phyloP scores from a whole-genome alignment of 2,329 filamentous ascomycete species.

The Diplocarpon rosae region DNA sequence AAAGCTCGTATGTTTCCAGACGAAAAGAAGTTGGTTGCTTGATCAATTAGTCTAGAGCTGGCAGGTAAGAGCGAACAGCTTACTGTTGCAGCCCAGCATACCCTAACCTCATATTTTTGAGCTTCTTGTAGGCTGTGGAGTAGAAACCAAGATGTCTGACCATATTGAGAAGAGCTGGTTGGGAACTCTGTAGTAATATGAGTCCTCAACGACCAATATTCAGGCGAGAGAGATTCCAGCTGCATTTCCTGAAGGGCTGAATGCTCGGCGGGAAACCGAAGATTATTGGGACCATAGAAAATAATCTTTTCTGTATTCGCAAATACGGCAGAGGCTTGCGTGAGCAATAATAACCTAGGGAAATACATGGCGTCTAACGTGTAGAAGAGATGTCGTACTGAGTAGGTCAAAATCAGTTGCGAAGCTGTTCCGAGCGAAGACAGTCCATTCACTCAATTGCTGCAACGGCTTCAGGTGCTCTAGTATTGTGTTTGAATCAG shows the following conservation, averaged over 20 bases:
- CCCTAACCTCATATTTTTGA: slow-evolving; percentile 77
- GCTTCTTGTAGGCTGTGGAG: slow-evolving; percentile 58
- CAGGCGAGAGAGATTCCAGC: slow-evolving; percentile 53
- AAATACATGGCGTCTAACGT: slow-evolving; percentile 7
- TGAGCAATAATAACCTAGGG: slow-evolving; percentile 13
- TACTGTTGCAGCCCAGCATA: slow-evolving; percentile 92
- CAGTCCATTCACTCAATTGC: no score
- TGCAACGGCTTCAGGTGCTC: no score
- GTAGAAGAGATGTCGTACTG: not conserved
- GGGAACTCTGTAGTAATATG: slow-evolving; percentile 60
- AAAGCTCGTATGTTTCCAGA: slow-evolving; percentile 52
- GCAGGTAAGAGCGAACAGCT: slow-evolving; percentile 29
- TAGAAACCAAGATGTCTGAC: slow-evolving; percentile 66
- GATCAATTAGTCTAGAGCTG: slow-evolving; percentile 9
- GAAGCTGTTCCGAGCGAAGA: not conserved
- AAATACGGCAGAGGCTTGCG: slow-evolving; percentile 21
- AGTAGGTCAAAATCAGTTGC: no score
- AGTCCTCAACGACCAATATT: slow-evolving; percentile 45
- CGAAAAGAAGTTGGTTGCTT: slow-evolving; percentile 81
- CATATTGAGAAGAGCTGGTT: slow-evolving; percentile 37
- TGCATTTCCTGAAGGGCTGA: slow-evolving; percentile 49
- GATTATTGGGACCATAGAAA: slow-evolving; percentile 59
- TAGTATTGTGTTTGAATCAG: no score
- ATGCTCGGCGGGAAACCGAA: slow-evolving; percentile 43
- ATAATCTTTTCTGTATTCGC: slow-evolving; percentile 90